A percentile compares a stretch with the other conserved stretches of the same genome.
These are phyloP conservation scores for Linum lewisii DNA, from an alignment of 345 rosid species.

Conservation along the genomic window DNA sequence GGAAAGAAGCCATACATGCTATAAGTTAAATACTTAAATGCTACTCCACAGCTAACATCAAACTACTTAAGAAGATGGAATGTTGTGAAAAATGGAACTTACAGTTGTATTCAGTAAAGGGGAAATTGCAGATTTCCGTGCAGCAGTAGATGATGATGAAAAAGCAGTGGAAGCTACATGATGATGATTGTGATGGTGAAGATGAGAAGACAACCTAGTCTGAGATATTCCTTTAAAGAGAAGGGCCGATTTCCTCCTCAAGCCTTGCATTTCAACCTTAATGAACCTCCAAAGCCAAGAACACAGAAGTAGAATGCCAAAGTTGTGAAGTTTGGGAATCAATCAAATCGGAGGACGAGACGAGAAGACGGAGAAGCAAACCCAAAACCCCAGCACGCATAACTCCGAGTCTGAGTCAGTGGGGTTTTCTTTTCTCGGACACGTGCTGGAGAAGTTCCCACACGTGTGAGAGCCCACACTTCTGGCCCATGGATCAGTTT, in stretches of 20 bases:
- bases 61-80: too few species aligned
- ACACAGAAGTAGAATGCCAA: background rate
- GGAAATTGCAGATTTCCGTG: background rate
- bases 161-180: background rate
- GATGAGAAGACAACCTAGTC: background rate
- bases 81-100: background rate
- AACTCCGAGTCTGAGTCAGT: background rate
- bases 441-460: background rate
- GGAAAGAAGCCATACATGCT: background rate
- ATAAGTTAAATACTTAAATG: too few species aligned
- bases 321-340: background rate
- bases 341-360: background rate
- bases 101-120: background rate
- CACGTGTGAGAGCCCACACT: background rate
- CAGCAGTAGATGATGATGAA: background rate
- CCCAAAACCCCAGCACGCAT: background rate
- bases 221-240: background rate
- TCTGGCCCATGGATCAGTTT: background rate
- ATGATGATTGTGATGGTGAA: background rate
- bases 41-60: background rate
- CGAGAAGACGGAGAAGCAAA: background rate
- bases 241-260: background rate
- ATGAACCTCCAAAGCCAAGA: background rate
- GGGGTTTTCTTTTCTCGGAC: slow-evolving; percentile 1
- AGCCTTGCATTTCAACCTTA: background rate